phyloP scores from a whole-genome alignment of 257 asterid species.

The Fraxinus pennsylvanica region DNA sequence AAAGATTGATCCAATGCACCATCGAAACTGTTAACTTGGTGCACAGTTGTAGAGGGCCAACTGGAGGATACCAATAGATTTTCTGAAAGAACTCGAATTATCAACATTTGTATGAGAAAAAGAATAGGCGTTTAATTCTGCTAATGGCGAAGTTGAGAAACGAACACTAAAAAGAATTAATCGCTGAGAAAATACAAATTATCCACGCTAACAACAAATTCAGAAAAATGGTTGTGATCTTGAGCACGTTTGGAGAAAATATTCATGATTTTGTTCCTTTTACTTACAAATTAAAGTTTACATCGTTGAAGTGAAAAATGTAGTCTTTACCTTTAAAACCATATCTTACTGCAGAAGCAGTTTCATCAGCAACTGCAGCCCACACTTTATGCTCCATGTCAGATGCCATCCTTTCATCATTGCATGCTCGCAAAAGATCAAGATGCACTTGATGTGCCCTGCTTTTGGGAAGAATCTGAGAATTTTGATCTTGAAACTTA shows the following conservation, averaged over 20 bases:
- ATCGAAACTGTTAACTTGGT: conserved; percentile 34
- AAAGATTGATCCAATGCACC: conserved; percentile 43
- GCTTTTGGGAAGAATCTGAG: conserved; percentile 89
- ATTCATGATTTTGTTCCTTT: conserved; percentile 3
- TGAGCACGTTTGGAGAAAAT: conserved; percentile 20
- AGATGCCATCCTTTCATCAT: conserved; percentile 58
- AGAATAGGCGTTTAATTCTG: not conserved
- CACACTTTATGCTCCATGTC: conserved; percentile 71
- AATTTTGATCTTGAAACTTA: conserved; percentile 59
- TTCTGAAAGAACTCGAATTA: conserved; percentile 38
- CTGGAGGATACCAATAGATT: conserved; percentile 42
- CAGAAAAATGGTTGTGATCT: conserved; percentile 20
- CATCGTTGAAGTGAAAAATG: conserved; percentile 15
- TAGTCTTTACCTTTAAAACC: conserved; percentile 66
- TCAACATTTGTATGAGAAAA: conserved; percentile 12
- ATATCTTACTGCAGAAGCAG: conserved; percentile 90
- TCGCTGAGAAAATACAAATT: conserved; percentile 1
- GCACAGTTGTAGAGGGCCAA: conserved; percentile 30
- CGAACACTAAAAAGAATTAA: not conserved
- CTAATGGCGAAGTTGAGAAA: conserved; percentile 13
- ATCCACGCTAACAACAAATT: not conserved
- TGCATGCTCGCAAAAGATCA: conserved; percentile 80
- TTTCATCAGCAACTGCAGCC: conserved; percentile 89
- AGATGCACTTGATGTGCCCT: conserved; percentile 87
- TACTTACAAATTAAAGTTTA: conserved; percentile 15